Conservation (phyloP, 1,139 yeast species). For the Petasospora rhodanensis region DNA sequence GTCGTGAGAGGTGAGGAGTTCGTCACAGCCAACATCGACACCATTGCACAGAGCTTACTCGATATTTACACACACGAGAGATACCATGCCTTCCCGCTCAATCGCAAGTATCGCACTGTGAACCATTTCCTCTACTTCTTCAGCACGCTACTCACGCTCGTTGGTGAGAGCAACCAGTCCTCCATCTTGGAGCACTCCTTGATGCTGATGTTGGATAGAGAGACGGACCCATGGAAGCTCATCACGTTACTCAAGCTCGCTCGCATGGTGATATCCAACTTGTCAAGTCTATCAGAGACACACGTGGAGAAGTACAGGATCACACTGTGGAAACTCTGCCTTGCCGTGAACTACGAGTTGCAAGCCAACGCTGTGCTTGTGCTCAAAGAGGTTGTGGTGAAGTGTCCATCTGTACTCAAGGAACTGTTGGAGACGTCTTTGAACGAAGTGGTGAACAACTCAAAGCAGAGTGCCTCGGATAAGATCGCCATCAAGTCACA, state of each 20-base stretch:
- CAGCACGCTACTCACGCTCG: constrained; percentile 5
- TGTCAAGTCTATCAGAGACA: constrained; percentile 28
- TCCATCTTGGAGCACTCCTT: constrained; percentile 13
- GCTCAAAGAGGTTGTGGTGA: constrained; percentile 31
- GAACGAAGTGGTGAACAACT: constrained; percentile 30
- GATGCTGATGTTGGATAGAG: constrained; percentile 16
- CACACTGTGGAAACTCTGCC: constrained; percentile 29
- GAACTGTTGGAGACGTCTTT: constrained; percentile 29
- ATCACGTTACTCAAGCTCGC: constrained; percentile 26
- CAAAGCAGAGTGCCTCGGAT: constrained; percentile 31
- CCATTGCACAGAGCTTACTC: constrained; percentile 21
- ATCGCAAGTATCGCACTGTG: constrained; percentile 13
- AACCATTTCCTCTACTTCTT: constrained; percentile 14
- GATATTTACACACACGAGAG: constrained; percentile 21
- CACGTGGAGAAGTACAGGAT: constrained; percentile 29
- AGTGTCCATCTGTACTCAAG: constrained; percentile 29
- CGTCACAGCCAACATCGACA: constrained; percentile 25
- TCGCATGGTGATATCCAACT: constrained; percentile 18
- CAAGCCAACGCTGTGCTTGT: constrained; percentile 35
- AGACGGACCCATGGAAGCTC: constrained; percentile 19
- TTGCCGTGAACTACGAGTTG: constrained; percentile 31
- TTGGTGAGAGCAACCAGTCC: constrained; percentile 20
- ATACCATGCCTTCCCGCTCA: constrained; percentile 14
- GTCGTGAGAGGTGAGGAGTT: constrained; percentile 25
- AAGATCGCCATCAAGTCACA: constrained; percentile 33